A percentile compares a stretch with the other conserved stretches of the same genome.
These are phyloP conservation scores for Umbelopsis sp. DNA, from an alignment of 192 early-diverging fungal species.

Conservation along the genomic window DNA sequence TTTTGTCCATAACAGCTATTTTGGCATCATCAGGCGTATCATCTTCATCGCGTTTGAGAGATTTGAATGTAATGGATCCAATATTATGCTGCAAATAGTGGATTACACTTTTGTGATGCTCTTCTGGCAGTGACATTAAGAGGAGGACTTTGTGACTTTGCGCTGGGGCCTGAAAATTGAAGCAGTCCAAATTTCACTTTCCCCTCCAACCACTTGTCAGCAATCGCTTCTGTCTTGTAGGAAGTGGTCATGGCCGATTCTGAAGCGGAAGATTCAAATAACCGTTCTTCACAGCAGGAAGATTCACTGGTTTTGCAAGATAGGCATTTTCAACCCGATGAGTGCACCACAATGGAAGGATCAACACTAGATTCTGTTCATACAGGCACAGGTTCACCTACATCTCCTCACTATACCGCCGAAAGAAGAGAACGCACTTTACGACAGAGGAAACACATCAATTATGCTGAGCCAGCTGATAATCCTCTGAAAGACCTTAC, in stretches of 20 bases:
- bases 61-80: conserved; percentile 38
- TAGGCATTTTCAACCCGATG: background rate
- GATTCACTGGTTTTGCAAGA: background rate
- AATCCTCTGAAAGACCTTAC: background rate
- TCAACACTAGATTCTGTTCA: background rate
- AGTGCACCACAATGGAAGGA: background rate
- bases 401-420: background rate
- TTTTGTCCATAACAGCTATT: conserved; percentile 24
- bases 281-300: background rate
- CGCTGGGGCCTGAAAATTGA: background rate
- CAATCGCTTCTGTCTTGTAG: background rate
- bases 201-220: background rate
- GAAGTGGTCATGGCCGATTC: background rate
- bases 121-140: conserved; percentile 13
- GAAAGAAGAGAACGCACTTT: background rate
- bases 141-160: background rate
- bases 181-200: conserved; percentile 1
- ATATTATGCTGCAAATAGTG: conserved; percentile 27
- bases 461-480: conserved; percentile 7
- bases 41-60: conserved; percentile 28
- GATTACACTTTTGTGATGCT: conserved; percentile 8
- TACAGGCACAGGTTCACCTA: background rate
- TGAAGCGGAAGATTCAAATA: background rate
- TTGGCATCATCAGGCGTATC: conserved; percentile 33
- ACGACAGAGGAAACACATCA: conserved; percentile 8